Evolutionary conservation across 441 rosid genomes (phyloP).

Genomic region (Pelargonium exstipulatum): DNA sequence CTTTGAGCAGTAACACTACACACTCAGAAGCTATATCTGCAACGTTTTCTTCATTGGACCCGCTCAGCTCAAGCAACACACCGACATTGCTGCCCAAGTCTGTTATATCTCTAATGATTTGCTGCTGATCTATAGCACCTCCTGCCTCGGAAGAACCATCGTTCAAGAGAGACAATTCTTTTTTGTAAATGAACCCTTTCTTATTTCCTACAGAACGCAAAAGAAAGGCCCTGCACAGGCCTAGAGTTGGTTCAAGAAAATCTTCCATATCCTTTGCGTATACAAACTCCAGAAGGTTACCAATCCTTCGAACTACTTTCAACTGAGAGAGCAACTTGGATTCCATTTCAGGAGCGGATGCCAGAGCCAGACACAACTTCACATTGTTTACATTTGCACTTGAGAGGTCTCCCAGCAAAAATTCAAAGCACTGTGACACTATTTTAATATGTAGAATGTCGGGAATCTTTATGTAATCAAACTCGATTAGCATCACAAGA

Average conservation of each 20-base stretch:
- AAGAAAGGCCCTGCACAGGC: constrained; percentile 75
- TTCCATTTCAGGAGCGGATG: constrained; percentile 96
- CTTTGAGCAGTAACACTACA: constrained; percentile 59
- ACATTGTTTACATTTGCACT: constrained; percentile 85
- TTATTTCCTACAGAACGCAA: constrained; percentile 49
- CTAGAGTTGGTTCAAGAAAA: constrained; percentile 82
- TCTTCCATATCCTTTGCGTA: constrained; percentile 89
- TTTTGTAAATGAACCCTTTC: constrained; percentile 41
- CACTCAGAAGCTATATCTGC: constrained; percentile 82
- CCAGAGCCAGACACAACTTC: constrained; percentile 80
- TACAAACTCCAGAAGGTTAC: constrained; percentile 80
- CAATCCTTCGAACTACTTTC: constrained; percentile 72
- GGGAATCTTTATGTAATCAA: constrained; percentile 58
- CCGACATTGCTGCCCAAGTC: constrained; percentile 72
- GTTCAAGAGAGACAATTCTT: constrained; percentile 55
- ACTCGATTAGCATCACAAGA: constrained; percentile 85
- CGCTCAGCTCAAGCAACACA: constrained; percentile 54
- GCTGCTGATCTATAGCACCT: constrained; percentile 44
- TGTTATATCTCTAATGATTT: constrained; percentile 56
- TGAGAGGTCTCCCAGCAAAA: constrained; percentile 82
- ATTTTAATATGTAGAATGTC: constrained; percentile 74
- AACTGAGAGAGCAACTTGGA: constrained; percentile 73
- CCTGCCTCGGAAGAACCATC: constrained; percentile 41
- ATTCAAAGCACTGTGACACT: constrained; percentile 83
- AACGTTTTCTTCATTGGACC: constrained; percentile 38